Percentiles rank a stretch among this genome's conserved stretches.
phyloP scores from a whole-genome alignment of 129 eudicot species.

The Erigeron canadensis region DNA sequence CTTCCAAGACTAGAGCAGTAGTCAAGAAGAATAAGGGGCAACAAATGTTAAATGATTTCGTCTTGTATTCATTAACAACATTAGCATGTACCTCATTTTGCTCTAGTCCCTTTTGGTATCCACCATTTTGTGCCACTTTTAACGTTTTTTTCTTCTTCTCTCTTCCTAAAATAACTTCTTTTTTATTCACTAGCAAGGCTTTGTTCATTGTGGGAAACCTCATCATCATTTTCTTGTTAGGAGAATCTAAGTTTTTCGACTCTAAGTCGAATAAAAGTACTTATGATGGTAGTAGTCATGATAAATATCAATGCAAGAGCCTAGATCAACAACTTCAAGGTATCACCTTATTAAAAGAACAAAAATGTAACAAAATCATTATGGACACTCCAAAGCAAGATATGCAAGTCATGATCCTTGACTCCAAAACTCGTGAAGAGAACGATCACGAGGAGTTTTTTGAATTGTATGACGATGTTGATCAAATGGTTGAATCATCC shows the following conservation, averaged over 20 bases:
- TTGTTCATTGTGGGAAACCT: constrained; percentile 57
- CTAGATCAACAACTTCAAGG: constrained; percentile 16
- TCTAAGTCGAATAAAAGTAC: constrained; percentile 14
- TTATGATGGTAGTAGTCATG: constrained; percentile 17
- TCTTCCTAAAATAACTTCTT: constrained; percentile 41
- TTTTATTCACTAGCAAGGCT: constrained; percentile 50
- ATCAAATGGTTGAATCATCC: constrained; percentile 2
- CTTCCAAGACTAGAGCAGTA: constrained; percentile 29
- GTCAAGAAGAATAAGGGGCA: constrained; percentile 48
- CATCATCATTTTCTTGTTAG: constrained; percentile 55
- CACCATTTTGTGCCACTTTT: constrained; percentile 45
- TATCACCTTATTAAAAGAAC: constrained; percentile 12
- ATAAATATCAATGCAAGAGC: constrained; percentile 10
- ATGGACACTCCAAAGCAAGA: constrained; percentile 8
- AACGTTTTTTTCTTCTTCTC: constrained; percentile 43
- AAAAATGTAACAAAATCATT: background rate
- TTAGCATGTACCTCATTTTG: constrained; percentile 50
- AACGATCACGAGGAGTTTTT: constrained; percentile 26
- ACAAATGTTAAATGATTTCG: constrained; percentile 40
- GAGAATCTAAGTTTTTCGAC: constrained; percentile 43
- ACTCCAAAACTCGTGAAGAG: constrained; percentile 14
- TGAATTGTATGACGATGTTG: constrained; percentile 17
- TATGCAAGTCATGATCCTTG: constrained; percentile 9
- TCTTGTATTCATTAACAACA: constrained; percentile 46
- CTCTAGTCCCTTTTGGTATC: constrained; percentile 62